Percentiles rank a stretch among this genome's conserved stretches.
These are phyloP conservation scores for Cucurbita pepo DNA, from an alignment of 306 rosid genomes.

Conservation along the genomic window DNA sequence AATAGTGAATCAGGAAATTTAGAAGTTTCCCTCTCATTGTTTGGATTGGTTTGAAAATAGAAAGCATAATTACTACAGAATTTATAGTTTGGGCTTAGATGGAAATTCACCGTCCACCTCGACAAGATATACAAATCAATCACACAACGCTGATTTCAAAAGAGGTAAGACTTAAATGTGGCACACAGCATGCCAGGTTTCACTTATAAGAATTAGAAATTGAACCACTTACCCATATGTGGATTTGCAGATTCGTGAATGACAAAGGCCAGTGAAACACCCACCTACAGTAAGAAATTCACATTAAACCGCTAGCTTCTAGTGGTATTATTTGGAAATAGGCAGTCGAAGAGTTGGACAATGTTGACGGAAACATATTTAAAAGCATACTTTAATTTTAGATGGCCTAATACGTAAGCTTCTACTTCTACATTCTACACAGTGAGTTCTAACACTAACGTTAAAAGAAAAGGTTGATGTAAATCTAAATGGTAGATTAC, in stretches of 20 bases:
- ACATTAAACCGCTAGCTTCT: background rate
- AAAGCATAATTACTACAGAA: background rate
- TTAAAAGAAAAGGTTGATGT: background rate
- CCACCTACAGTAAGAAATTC: conserved; percentile 48
- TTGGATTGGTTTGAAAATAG: background rate
- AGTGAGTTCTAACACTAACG: background rate
- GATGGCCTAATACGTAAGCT: background rate
- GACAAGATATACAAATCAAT: background rate
- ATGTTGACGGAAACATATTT: background rate
- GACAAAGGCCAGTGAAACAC: conserved; percentile 88
- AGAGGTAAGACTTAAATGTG: background rate
- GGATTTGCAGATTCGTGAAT: conserved; percentile 97
- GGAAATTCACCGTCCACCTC: background rate
- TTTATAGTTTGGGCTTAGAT: background rate
- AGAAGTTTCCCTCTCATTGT: background rate
- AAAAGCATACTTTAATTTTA: background rate
- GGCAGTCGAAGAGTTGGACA: background rate
- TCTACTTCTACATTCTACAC: background rate
- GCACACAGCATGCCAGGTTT: background rate
- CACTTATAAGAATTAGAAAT: background rate
- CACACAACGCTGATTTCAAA: background rate
- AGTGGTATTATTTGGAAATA: background rate
- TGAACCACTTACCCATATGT: conserved; percentile 63
- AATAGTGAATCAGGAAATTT: too few relatives aligned
- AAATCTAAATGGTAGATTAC: background rate